These are phyloP conservation scores for Calocybe indica DNA, from an alignment of 768 basidiomycete species.

Conservation along the genomic window DNA sequence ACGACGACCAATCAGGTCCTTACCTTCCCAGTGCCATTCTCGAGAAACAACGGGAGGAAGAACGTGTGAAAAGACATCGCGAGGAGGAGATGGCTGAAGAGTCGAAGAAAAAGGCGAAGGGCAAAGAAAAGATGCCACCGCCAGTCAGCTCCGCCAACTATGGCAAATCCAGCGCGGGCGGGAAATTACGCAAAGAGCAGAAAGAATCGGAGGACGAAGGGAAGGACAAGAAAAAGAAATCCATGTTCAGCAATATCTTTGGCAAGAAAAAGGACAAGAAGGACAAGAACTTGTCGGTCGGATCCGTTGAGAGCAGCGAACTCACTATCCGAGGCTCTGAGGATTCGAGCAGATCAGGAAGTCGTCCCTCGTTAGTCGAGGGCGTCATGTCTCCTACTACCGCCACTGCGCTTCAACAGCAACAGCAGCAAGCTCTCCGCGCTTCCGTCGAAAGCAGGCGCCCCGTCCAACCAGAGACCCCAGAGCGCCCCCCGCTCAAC, in stretches of 20 bases:
- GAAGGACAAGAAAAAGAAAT: slow-evolving; percentile 62
- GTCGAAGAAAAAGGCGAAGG: slow-evolving; percentile 40
- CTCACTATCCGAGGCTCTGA: slow-evolving; percentile 43
- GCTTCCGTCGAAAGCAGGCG: slow-evolving; percentile 21
- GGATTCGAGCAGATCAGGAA: slow-evolving; percentile 55
- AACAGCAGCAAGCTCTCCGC: slow-evolving; percentile 34
- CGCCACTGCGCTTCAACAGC: slow-evolving; percentile 50
- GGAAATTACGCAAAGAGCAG: slow-evolving; percentile 42
- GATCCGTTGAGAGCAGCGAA: slow-evolving; percentile 48
- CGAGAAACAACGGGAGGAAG: slow-evolving; percentile 20
- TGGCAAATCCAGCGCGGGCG: slow-evolving; percentile 21
- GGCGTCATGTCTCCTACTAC: slow-evolving; percentile 48
- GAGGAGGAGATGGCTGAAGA: slow-evolving; percentile 38
- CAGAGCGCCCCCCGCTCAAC: slow-evolving; percentile 15
- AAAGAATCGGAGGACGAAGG: slow-evolving; percentile 26
- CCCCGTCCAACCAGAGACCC: slow-evolving; percentile 19
- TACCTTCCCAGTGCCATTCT: slow-evolving; percentile 25
- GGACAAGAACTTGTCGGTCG: slow-evolving; percentile 45
- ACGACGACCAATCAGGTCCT: slow-evolving; percentile 34
- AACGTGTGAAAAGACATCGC: slow-evolving; percentile 39
- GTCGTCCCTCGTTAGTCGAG: slow-evolving; percentile 30
- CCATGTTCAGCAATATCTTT: slow-evolving; percentile 76
- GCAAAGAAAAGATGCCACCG: slow-evolving; percentile 44
- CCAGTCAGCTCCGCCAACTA: slow-evolving; percentile 37
- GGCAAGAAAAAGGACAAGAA: slow-evolving; percentile 74